phyloP scores from a whole-genome alignment of 2,329 filamentous ascomycete genomes.

The Colletotrichum agaves region DNA sequence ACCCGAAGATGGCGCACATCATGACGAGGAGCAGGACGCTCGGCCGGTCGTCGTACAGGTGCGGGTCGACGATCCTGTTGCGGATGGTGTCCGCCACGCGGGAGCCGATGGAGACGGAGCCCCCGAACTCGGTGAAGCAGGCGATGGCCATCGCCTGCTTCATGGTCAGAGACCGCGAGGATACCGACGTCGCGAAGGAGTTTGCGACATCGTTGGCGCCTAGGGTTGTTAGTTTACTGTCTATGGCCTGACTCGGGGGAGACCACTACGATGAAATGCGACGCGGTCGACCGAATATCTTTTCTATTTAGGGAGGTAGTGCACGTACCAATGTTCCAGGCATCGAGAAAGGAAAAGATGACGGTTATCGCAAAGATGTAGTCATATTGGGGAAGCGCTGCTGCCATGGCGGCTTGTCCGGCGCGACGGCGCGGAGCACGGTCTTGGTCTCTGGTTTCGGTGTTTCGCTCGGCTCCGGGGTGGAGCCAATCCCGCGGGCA shows the following conservation, averaged over 20 bases:
- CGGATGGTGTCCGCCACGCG: constrained; percentile 57
- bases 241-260: constrained; percentile 40
- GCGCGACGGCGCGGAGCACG: not conserved
- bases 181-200: constrained; percentile 59
- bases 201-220: constrained; percentile 63
- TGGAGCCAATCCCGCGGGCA: constrained; percentile 15
- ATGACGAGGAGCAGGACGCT: constrained; percentile 63
- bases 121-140: constrained; percentile 56
- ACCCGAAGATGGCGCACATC: constrained; percentile 63
- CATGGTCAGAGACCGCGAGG: constrained; percentile 58
- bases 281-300: too few species aligned
- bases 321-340: constrained; percentile 74
- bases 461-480: not conserved
- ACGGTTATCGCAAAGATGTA: constrained; percentile 73
- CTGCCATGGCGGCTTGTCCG: constrained; percentile 44
- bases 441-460: too few species aligned
- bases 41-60: constrained; percentile 55
- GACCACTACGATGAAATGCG: constrained; percentile 62
- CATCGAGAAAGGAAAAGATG: constrained; percentile 73
- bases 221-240: constrained; percentile 35
- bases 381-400: constrained; percentile 62
- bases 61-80: constrained; percentile 56
- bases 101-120: constrained; percentile 52
- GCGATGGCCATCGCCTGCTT: constrained; percentile 58
- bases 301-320: constrained; percentile 65